Conservation (phyloP, 441 rosid genomes). For the Macaranga tanarius region DNA sequence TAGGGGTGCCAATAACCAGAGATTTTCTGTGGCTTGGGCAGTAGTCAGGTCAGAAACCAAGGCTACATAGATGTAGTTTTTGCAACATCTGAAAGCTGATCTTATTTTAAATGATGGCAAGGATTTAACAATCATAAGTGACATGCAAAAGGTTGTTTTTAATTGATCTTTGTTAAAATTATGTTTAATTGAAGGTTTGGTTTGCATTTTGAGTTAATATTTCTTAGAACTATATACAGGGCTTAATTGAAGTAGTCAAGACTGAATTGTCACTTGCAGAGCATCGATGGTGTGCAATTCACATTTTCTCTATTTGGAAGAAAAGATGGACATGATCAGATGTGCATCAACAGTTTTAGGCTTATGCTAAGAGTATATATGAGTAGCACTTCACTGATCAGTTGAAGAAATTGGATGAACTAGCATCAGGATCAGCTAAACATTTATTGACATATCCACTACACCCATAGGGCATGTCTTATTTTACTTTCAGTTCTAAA, state of each 20-base stretch:
- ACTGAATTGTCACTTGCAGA: neutral
- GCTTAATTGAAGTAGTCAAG: neutral
- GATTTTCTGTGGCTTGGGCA: neutral
- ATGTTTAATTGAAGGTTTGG: too few relatives aligned
- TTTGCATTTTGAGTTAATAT: too few relatives aligned
- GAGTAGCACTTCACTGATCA: rapidly evolving
- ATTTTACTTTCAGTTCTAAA: neutral
- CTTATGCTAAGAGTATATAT: neutral
- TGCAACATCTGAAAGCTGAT: neutral
- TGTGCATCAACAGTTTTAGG: neutral
- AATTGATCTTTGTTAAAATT: too few relatives aligned
- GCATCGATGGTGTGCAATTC: neutral
- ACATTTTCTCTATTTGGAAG: neutral
- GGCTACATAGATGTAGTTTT: too few relatives aligned
- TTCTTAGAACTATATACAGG: neutral
- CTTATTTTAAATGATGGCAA: neutral
- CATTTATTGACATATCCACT: neutral
- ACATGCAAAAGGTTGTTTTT: neutral
- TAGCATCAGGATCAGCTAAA: neutral
- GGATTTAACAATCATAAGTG: neutral
- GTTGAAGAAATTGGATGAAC: neutral
- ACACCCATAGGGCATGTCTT: neutral
- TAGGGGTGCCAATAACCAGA: neutral
- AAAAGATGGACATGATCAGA: neutral
- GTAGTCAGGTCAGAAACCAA: too few relatives aligned